Evolutionary conservation across 345 rosid species (phyloP).

Genomic region (Gynandropsis gynandra): DNA sequence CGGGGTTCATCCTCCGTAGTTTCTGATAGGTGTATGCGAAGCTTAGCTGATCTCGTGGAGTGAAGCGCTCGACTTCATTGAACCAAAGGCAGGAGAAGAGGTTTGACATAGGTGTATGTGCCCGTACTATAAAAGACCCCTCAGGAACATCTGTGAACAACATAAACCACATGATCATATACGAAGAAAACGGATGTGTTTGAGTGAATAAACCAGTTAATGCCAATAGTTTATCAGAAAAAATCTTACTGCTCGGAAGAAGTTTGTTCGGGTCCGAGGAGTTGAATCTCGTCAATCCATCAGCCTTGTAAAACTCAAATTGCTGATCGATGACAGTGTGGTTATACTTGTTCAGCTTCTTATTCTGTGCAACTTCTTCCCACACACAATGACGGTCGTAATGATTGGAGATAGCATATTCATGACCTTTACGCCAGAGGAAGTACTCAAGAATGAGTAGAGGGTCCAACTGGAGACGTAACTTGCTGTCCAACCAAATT

Average conservation of each 20-base stretch:
- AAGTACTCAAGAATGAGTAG: conserved; percentile 67
- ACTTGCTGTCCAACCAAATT: conserved; percentile 96
- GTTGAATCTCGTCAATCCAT: conserved; percentile 73
- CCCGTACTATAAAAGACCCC: conserved; percentile 92
- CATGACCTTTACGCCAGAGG: conserved; percentile 60
- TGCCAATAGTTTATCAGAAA: conserved; percentile 44
- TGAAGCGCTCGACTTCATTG: conserved; percentile 79
- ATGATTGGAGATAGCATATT: conserved; percentile 75
- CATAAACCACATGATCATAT: background rate
- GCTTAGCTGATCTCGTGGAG: conserved; percentile 84
- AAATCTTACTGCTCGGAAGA: conserved; percentile 84
- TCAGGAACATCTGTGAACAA: conserved; percentile 86
- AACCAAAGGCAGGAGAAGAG: conserved; percentile 98
- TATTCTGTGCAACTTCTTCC: conserved; percentile 97
- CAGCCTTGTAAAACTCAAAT: conserved; percentile 72
- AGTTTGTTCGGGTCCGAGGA: conserved; percentile 76
- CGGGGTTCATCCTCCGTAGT: conserved; percentile 53
- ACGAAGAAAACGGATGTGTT: background rate
- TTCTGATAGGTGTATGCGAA: conserved; percentile 67
- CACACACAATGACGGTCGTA: conserved; percentile 91
- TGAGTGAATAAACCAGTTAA: no score
- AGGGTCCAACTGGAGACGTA: conserved; percentile 88
- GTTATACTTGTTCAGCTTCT: conserved; percentile 88
- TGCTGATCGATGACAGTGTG: conserved; percentile 80
- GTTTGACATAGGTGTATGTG: conserved; percentile 97